phyloP scores from a whole-genome alignment of 2,329 filamentous ascomycete species.

The Aspergillus sp. region DNA sequence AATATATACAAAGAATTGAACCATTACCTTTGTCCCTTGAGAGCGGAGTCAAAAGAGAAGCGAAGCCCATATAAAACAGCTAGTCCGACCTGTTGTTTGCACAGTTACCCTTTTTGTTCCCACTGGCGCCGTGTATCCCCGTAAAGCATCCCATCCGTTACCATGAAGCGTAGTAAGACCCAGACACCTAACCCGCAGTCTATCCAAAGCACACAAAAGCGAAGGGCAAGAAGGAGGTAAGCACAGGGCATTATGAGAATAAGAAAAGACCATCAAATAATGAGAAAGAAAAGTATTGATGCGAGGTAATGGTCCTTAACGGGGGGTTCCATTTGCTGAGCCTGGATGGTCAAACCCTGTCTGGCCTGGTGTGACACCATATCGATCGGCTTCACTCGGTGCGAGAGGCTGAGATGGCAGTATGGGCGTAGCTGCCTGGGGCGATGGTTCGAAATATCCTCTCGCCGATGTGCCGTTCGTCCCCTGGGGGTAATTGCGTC shows the following conservation, averaged over 20 bases:
- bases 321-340: slow-evolving; percentile 39
- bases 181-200: slow-evolving; percentile 37
- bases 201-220: slow-evolving; percentile 33
- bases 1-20: slow-evolving; percentile 39
- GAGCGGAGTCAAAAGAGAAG: slow-evolving; percentile 24
- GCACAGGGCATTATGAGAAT: slow-evolving; percentile 12
- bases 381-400: slow-evolving; percentile 38
- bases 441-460: slow-evolving; percentile 40
- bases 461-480: slow-evolving; percentile 34
- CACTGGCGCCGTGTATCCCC: slow-evolving; percentile 34
- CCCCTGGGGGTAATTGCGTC: slow-evolving; percentile 35
- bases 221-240: slow-evolving; percentile 18
- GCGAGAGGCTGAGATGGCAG: slow-evolving; percentile 41
- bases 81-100: slow-evolving; percentile 32
- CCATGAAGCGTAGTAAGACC: slow-evolving; percentile 33
- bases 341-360: slow-evolving; percentile 35
- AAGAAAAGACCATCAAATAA: slow-evolving; percentile 17
- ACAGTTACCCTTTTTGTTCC: slow-evolving; percentile 31
- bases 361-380: slow-evolving; percentile 32
- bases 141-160: slow-evolving; percentile 29
- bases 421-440: slow-evolving; percentile 38
- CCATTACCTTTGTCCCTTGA: slow-evolving; percentile 13
- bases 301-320: slow-evolving; percentile 25
- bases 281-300: slow-evolving; percentile 19
- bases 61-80: slow-evolving; percentile 21